Base-by-base conservation (phyloP, 139 green algal species). In the Chlorella sp. region DNA sequence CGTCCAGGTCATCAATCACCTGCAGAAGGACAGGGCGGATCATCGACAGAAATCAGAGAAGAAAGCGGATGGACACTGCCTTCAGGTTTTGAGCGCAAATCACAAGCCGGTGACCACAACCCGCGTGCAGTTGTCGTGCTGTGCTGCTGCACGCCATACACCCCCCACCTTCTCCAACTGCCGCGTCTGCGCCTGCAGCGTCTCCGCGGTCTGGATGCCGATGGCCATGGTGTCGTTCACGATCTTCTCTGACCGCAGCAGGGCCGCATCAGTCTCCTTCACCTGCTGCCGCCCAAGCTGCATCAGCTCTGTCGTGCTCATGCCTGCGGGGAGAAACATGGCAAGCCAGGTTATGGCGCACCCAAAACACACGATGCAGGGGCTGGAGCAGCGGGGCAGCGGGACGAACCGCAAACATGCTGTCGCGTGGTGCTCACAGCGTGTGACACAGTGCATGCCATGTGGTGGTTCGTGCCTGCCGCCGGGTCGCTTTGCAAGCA, bases 141-240 rank as follows among this genome's bases (percentile, higher is more conserved):
- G 6, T 69, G 63, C 63, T 18, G 12, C 28, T 21, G 16, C 25
- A 30, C 38, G 13, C 63, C 63, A 38, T 20, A 13, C 4, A 1
- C 15, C 30, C 18, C 86, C 81, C 60, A 96, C 93, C 39, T 91
- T 90, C 32, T 92, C 91, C 81, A 97, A 89, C 86, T 98, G 93
- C 87, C 94, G 83, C 17, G 92, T 94, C 84, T 98, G 95, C 15
- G 89, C 87, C 63, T 95, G 78, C 63, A 98, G 88, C 63, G 93
- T 96, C 51, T 91, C 89, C 7, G 95, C 95, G 13, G 95, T 95
- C 89, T 96, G 90, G 25, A 88, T 90, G 55, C 95, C 95, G n/a
- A 98, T 92, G 34, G 89, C 74, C 32, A 96, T 88, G 0, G 95
- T 98, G 81, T 96, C 92, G 70, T 95, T 91, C 38, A 95, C 92